phyloP scores from a whole-genome alignment of 768 basidiomycete genomes.

The Suillus spraguei region DNA sequence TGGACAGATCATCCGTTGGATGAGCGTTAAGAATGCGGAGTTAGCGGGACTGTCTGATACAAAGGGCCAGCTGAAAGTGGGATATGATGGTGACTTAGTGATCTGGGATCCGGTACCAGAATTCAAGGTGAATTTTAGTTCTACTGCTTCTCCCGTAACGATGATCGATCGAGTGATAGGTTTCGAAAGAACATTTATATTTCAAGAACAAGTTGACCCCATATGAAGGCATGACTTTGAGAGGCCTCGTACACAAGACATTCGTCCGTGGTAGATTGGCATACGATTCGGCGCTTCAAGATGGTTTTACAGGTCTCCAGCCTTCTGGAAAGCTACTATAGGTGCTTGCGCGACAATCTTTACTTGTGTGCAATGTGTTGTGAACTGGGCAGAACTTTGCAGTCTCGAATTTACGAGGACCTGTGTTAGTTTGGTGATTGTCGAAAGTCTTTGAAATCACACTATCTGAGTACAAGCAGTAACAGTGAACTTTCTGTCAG shows the following conservation, averaged over 20 bases:
- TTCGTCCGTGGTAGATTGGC: constrained; percentile 75
- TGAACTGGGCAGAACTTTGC: neutral
- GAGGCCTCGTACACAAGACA: constrained; percentile 72
- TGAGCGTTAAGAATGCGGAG: constrained; percentile 67
- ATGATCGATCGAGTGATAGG: constrained; percentile 45
- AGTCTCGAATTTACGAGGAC: neutral
- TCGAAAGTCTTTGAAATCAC: neutral
- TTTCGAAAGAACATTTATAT: constrained; percentile 67
- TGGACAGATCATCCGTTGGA: constrained; percentile 71
- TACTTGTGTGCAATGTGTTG: neutral
- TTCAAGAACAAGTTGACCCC: constrained; percentile 97
- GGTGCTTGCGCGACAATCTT: constrained; percentile 1
- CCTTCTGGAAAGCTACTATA: constrained; percentile 44
- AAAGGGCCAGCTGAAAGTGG: constrained; percentile 77
- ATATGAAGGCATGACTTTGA: constrained; percentile 75
- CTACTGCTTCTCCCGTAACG: neutral
- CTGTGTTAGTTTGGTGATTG: neutral
- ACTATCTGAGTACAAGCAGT: neutral
- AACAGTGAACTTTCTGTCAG: neutral
- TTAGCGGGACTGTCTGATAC: constrained; percentile 70
- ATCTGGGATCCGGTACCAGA: constrained; percentile 75
- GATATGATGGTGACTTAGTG: constrained; percentile 85
- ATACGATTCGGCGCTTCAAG: constrained; percentile 45
- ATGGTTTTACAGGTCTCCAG: constrained; percentile 36
- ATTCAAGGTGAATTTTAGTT: constrained; percentile 38